Evolutionary conservation across 176 grass and related monocot genomes (phyloP), one percentile per base, ranked within the genome.

Genomic region (Carex littledalei): DNA sequence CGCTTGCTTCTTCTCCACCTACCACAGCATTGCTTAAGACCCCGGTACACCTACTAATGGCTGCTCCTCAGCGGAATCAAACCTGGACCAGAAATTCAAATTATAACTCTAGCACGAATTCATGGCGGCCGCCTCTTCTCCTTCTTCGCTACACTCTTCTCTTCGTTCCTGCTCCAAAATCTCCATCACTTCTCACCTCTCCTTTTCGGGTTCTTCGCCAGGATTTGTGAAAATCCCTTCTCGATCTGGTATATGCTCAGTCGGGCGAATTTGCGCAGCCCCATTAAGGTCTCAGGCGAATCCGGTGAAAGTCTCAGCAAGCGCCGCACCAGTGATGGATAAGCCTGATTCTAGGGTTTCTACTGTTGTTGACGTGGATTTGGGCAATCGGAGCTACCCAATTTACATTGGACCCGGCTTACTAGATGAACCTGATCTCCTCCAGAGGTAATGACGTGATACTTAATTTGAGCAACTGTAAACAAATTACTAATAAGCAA

Each of bases 301-400:
- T 17, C 55, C 45, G 24, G 50, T 56, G 7, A 81, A 73, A 63
- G n/a, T 94, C 37, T 64, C 87, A 9, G 87, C 91, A 20, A 86
- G 86, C 32, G 81, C 84, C 41, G 79, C 88, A 18, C 87, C 92
- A 12, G 84, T 88, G 22, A 94, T 92, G 88, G 84, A 94, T 73
- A 87, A 89, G 56, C 21, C 86, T 15, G 91, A 80, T 65, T 95
- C 96, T 45, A 94, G 76, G 87, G 96, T 92, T 80, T 94, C 93
- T 15, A 89, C 86, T 6, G 84, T 95, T 14, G 90, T 99, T 79
- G 89, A 95, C 17, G 96, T 99, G 58, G 88, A 99, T 87, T 94
- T 99, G 61, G 96, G 96, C 15, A 88, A 89, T 86, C 89, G 96
- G 73, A 99, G 96, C 81, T 99, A 99, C 84, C 96, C 96, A 72